These are phyloP conservation scores for Pseudozyma sp. DNA, from an alignment of 1,284 basidiomycete species.

Conservation along the genomic window DNA sequence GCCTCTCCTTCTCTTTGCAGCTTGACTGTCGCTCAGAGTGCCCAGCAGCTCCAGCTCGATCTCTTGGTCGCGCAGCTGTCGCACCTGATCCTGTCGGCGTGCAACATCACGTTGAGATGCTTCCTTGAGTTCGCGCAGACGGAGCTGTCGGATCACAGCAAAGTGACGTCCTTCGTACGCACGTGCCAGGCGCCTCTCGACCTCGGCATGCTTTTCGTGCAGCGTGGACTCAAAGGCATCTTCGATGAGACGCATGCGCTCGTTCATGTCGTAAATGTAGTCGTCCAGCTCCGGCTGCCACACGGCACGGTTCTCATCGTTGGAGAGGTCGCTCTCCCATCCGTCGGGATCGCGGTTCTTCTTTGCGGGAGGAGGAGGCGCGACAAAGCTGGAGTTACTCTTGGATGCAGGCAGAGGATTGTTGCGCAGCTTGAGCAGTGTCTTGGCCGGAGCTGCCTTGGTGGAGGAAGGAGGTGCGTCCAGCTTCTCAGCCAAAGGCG, in stretches of 20 bases:
- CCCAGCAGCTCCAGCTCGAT: constrained; percentile 65
- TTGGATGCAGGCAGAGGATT: constrained; percentile 50
- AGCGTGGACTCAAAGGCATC: constrained; percentile 37
- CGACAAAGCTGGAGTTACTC: constrained; percentile 41
- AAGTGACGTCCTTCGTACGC: constrained; percentile 59
- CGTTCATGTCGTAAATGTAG: constrained; percentile 49
- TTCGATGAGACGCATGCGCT: constrained; percentile 52
- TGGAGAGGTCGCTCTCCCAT: constrained; percentile 65
- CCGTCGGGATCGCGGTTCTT: constrained; percentile 49
- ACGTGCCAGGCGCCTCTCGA: constrained; percentile 52
- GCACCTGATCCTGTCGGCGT: constrained; percentile 42
- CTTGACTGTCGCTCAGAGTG: constrained; percentile 53
- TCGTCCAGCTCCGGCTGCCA: constrained; percentile 59
- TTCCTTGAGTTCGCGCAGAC: constrained; percentile 48
- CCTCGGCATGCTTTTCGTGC: constrained; percentile 43
- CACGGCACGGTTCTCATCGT: constrained; percentile 58
- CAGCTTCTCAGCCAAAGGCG: constrained; percentile 10
- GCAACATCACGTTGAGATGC: constrained; percentile 35
- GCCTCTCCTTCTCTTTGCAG: constrained; percentile 19
- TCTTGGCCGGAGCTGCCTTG: constrained; percentile 27
- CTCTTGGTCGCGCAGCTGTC: constrained; percentile 56
- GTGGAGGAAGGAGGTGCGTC: constrained; percentile 6
- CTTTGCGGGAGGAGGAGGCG: constrained; percentile 50
- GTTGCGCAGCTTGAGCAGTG: constrained; percentile 50
- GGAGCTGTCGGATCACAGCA: constrained; percentile 46